phyloP scores from a whole-genome alignment of 1,139 yeast genomes.

The Hanseniaspora sp. region DNA sequence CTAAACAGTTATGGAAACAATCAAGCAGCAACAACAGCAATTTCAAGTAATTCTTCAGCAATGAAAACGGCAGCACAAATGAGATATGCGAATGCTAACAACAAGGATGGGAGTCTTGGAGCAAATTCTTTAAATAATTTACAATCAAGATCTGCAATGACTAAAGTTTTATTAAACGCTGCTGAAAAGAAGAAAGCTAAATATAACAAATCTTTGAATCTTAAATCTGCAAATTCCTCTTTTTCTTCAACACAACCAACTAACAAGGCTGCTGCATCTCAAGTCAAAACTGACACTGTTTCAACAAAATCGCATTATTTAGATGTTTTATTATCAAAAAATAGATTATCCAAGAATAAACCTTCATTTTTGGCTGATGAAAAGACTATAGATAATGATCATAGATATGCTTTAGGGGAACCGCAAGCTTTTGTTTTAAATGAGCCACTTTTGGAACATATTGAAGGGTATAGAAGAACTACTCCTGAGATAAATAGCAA shows the following conservation, averaged over 20 bases:
- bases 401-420: constrained; percentile 4
- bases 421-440: constrained; percentile 9
- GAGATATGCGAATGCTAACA: not conserved
- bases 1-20: not conserved
- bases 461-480: constrained; percentile 13
- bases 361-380: not conserved
- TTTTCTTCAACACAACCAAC: not conserved
- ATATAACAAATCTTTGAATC: not conserved
- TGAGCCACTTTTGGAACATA: constrained; percentile 5
- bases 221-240: not conserved
- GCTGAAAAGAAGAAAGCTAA: constrained; percentile 7
- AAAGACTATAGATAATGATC: not conserved
- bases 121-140: not conserved
- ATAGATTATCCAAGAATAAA: not conserved
- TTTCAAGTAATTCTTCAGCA: not conserved
- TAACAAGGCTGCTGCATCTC: not conserved
- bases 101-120: not conserved
- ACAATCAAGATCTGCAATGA: constrained; percentile 3
- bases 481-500: not conserved
- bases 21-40: not conserved
- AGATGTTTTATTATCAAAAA: constrained; percentile 3
- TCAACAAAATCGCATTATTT: constrained; percentile 6
- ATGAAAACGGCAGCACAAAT: too few species aligned
- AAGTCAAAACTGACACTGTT: not conserved
- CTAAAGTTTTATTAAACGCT: not conserved